phyloP scores from a whole-genome alignment of 495 filamentous ascomycete species.

The Terfezia boudieri region DNA sequence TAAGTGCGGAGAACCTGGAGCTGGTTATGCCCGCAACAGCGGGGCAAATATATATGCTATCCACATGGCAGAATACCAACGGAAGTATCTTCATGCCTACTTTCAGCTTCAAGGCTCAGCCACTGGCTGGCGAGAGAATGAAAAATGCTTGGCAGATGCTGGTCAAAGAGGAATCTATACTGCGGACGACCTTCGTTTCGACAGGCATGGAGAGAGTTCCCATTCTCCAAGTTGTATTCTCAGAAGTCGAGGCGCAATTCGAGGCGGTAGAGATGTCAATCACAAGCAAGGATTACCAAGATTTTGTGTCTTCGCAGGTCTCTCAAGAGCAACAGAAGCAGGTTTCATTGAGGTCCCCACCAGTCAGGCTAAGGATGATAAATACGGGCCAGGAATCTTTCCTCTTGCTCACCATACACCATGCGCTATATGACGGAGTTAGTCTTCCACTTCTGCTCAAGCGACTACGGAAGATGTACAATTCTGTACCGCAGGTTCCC shows the following conservation, averaged over 20 bases:
- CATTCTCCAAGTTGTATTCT: conserved; percentile 30
- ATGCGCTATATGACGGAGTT: conserved; percentile 38
- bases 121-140: conserved; percentile 22
- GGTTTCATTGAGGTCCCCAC: conserved; percentile 9
- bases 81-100: conserved; percentile 39
- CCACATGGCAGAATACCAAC: conserved; percentile 39
- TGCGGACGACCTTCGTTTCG: conserved; percentile 39
- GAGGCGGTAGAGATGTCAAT: conserved; percentile 7
- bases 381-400: conserved; percentile 11
- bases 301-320: conserved; percentile 4
- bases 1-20: conserved; percentile 28
- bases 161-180: conserved; percentile 29
- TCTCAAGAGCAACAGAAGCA: conserved; percentile 9
- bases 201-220: conserved; percentile 25
- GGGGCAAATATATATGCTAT: conserved; percentile 51
- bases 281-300: conserved; percentile 1
- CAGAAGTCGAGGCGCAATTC: conserved; percentile 8
- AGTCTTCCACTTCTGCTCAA: conserved; percentile 29
- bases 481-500: not conserved
- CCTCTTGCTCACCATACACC: conserved; percentile 32
- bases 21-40: conserved; percentile 37
- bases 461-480: conserved; percentile 21
- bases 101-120: conserved; percentile 30
- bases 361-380: conserved; percentile 13
- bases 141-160: conserved; percentile 33